Percentiles rank a stretch among this genome's conserved stretches.
Evolutionary conservation across 108 stramenopile genomes (phyloP).

Genomic region (Hondaea fermentalgiana): DNA sequence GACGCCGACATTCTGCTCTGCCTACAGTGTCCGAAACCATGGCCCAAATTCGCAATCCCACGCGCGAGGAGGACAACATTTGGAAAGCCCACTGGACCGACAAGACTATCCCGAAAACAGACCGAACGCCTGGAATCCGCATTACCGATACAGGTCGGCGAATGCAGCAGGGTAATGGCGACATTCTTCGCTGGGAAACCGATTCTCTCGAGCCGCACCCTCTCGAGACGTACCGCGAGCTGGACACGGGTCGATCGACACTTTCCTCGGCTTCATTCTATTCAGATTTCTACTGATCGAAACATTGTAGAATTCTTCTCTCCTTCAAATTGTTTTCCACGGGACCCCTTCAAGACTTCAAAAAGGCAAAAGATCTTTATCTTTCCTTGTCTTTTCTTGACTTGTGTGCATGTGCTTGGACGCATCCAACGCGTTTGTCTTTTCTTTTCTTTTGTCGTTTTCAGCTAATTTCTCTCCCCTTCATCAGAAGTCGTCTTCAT

Average conservation of each 20-base stretch:
- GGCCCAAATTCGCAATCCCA: not conserved
- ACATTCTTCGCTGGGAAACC: not conserved
- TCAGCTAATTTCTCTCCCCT: too few relatives aligned
- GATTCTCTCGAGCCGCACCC: not conserved
- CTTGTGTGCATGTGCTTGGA: too few relatives aligned
- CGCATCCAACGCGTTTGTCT: too few relatives aligned
- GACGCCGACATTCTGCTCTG: not conserved
- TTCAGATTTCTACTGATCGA: not conserved
- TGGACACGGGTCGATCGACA: not conserved
- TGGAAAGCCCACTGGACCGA: constrained; percentile 11
- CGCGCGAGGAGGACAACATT: not conserved
- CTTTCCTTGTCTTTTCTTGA: too few relatives aligned
- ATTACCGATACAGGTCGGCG: not conserved
- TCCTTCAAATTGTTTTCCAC: too few relatives aligned
- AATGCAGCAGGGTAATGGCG: not conserved
- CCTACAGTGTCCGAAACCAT: not conserved
- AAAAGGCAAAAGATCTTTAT: too few relatives aligned
- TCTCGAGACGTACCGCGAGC: not conserved
- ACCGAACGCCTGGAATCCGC: not conserved
- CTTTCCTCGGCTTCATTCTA: not conserved
- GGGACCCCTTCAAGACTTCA: too few relatives aligned
- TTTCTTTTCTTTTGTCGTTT: too few relatives aligned
- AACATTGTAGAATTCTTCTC: too few relatives aligned
- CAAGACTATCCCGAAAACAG: not conserved
- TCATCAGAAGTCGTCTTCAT: not conserved